Evolutionary conservation across 129 eudicot species (phyloP).

Genomic region (Erigeron canadensis): DNA sequence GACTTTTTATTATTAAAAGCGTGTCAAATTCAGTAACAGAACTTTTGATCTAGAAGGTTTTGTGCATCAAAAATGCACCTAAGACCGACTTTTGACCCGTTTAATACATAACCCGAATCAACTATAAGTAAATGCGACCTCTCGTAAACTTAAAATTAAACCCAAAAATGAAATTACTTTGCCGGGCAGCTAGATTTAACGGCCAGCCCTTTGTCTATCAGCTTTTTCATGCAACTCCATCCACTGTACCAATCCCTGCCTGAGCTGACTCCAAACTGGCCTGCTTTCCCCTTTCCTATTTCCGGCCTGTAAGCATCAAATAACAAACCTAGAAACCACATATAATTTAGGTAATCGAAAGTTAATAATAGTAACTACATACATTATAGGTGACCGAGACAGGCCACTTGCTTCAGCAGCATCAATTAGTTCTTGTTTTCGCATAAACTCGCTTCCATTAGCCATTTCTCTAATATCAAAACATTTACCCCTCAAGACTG

Average conservation of each 20-base stretch:
- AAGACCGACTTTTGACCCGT: background rate
- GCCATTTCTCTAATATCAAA: constrained; percentile 46
- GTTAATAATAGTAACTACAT: constrained; percentile 15
- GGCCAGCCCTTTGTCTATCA: constrained; percentile 76
- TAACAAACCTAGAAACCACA: constrained; percentile 10
- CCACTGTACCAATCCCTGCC: constrained; percentile 94
- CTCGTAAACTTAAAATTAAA: background rate
- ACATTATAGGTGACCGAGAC: constrained; percentile 84
- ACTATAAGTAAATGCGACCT: background rate
- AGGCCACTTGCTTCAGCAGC: constrained; percentile 98
- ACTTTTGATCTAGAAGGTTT: background rate
- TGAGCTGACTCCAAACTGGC: constrained; percentile 80
- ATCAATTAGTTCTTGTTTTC: constrained; percentile 76
- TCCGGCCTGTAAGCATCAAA: constrained; percentile 62
- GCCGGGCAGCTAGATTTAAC: constrained; percentile 93
- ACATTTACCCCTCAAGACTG: background rate
- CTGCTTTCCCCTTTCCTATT: constrained; percentile 76
- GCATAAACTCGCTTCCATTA: constrained; percentile 71
- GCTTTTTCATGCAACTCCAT: constrained; percentile 87
- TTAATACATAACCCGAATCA: background rate
- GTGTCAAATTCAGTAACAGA: background rate
- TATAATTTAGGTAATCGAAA: constrained; percentile 2
- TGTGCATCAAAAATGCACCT: background rate
- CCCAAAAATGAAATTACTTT: constrained; percentile 49
- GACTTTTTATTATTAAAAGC: background rate